Base-by-base conservation (phyloP, 2,329 filamentous ascomycete species). In the Orbilia quercus region DNA sequence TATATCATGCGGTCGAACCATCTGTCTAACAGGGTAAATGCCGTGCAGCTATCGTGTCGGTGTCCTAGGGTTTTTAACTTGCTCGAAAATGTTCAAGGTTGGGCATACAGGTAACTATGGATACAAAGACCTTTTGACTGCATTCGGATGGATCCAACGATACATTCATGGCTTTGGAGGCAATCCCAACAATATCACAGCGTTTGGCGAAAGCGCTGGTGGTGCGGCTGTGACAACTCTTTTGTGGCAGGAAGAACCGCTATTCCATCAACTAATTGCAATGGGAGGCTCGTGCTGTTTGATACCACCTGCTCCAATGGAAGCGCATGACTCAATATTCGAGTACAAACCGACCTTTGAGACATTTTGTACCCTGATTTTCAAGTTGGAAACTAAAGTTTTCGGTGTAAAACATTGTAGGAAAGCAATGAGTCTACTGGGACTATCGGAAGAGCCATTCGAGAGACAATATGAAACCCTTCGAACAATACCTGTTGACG, bases 101-200 rank as follows among this genome's bases (percentile, higher is more conserved):
- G 60, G 42, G n/a, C 14, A 60, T 16, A 16, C 36, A 7, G 65
- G 59, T n/a, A 77, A 77, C 55, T 75, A 75, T 40, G 76, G 75
- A 6, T 73, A 75, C 14, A 64, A 75, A 44, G 76, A 77, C 47
- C 73, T 75, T 23, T 60, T 75, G 3, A 22, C 65, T 6, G 76
- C 75, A 3, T 66, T 77, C 44, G 73, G 75, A 20, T 77, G 76
- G 76, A 71, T 75, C 9, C 72, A 73, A 36, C 62, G 66, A 14
- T 74, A 76, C 50, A 79, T 80, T 63, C 75, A 77, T n/a, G 76
- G 76, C 22, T 80, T 80, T 60, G 79, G 79, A 16, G 79, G 79
- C 14, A 78, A 81, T 48, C 78, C 79, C 34, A 75, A 63, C 6
- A 78, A 77, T 25, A 78, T 81, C 28, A 80, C 79, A 7, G 44